These are phyloP conservation scores for Blastobotrys attinorum DNA, from an alignment of 805 yeast species.

Conservation along the genomic window DNA sequence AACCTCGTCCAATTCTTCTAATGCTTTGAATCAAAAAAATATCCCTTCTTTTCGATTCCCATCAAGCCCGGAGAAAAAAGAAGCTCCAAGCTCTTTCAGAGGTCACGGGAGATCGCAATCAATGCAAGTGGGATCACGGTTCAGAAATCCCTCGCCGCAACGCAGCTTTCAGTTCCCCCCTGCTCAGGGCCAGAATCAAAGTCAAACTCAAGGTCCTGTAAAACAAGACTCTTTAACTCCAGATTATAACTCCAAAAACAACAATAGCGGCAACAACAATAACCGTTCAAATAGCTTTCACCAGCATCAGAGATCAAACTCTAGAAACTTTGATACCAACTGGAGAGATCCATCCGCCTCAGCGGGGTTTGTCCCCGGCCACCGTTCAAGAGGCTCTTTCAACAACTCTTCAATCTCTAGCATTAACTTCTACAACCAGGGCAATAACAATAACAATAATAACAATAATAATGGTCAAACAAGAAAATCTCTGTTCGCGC, in stretches of 20 bases:
- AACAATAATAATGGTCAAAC: constrained; percentile 28
- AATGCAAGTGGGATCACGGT: constrained; percentile 18
- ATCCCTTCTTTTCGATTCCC: background rate
- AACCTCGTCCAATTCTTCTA: background rate
- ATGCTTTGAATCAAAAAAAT: too few relatives aligned
- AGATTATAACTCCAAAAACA: constrained; percentile 26
- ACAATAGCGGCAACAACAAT: constrained; percentile 16
- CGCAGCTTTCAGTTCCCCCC: constrained; percentile 62
- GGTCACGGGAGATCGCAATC: constrained; percentile 16
- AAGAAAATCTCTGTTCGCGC: constrained; percentile 75
- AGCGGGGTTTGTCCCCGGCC: constrained; percentile 61
- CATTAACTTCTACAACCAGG: constrained; percentile 23
- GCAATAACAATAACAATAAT: constrained; percentile 1
- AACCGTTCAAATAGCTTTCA: constrained; percentile 36
- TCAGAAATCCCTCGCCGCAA: constrained; percentile 35
- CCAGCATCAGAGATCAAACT: constrained; percentile 39
- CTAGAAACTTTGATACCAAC: constrained; percentile 23
- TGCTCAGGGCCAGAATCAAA: constrained; percentile 18
- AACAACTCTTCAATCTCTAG: constrained; percentile 43
- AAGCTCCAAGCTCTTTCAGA: constrained; percentile 8
- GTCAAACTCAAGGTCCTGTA: constrained; percentile 32
- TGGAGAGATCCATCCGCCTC: constrained; percentile 18
- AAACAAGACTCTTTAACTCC: constrained; percentile 47
- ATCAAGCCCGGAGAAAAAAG: constrained; percentile 9
- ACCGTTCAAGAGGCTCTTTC: constrained; percentile 65